These are phyloP conservation scores for Zymoseptoria crescenta DNA, from an alignment of 2,329 filamentous ascomycete genomes.

Conservation along the genomic window DNA sequence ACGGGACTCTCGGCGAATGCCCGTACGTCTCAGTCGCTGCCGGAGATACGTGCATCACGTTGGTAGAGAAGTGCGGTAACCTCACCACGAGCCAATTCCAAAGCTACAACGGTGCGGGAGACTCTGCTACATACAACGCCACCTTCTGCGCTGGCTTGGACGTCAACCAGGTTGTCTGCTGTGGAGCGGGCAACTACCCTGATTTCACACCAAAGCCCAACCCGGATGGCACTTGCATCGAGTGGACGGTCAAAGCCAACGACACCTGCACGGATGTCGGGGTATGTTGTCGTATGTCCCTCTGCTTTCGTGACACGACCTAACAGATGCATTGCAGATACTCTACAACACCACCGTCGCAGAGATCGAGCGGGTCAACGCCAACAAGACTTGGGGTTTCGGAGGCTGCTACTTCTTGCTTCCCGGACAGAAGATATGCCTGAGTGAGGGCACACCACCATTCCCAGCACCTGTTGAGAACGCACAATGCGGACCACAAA, in stretches of 20 bases:
- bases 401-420: conserved; percentile 31
- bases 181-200: conserved; percentile 6
- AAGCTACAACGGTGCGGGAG: neutral
- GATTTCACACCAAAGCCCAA: conserved; percentile 30
- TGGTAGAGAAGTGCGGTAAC: neutral
- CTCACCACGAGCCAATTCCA: neutral
- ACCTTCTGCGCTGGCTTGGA: neutral
- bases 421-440: conserved; percentile 31
- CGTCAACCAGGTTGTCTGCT: conserved; percentile 9
- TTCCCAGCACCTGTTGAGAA: conserved; percentile 34
- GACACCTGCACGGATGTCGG: conserved; percentile 30
- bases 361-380: conserved; percentile 37
- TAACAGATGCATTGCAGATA: conserved; percentile 23
- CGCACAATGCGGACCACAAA: conserved; percentile 41
- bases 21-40: neutral
- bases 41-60: neutral
- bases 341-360: conserved; percentile 30
- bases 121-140: neutral
- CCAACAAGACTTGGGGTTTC: conserved; percentile 39
- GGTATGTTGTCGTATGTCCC: neutral
- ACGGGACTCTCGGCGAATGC: neutral
- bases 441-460: conserved; percentile 35
- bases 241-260: conserved; percentile 27
- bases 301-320: neutral
- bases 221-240: conserved; percentile 32